Conservation (phyloP, 495 filamentous ascomycete species). For the Chaetomidium leptoderma region DNA sequence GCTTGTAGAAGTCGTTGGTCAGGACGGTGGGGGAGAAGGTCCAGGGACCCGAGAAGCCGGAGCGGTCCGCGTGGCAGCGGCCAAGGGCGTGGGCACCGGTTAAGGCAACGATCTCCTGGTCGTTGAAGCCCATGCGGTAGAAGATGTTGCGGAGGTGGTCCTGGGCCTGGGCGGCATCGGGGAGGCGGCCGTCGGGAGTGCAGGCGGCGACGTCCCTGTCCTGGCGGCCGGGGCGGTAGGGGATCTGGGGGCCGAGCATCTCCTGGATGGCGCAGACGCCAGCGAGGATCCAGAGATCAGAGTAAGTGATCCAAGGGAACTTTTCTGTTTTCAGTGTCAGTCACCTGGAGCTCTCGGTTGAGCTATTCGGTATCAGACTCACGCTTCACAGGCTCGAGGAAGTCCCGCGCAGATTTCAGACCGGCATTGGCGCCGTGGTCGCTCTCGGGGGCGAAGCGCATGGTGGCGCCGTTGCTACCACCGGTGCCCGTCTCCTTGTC, state of each 20-base stretch:
- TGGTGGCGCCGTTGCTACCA: constrained; percentile 94
- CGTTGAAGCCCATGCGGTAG: constrained; percentile 95
- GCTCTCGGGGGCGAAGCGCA: constrained; percentile 90
- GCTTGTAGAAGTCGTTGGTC: constrained; percentile 90
- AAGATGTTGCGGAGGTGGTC: constrained; percentile 90
- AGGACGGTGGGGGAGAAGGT: constrained; percentile 91
- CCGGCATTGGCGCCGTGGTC: constrained; percentile 95
- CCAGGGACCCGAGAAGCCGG: constrained; percentile 90
- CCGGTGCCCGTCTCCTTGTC: constrained; percentile 86
- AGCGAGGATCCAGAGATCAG: constrained; percentile 91
- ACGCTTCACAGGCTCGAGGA: constrained; percentile 86
- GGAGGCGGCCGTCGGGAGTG: constrained; percentile 93
- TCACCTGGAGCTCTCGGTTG: background rate
- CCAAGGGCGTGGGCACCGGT: constrained; percentile 88
- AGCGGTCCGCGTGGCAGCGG: constrained; percentile 84
- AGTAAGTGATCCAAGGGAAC: constrained; percentile 94
- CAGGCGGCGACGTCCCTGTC: constrained; percentile 82
- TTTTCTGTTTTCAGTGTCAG: constrained; percentile 53
- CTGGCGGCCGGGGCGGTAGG: constrained; percentile 82
- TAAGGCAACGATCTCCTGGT: constrained; percentile 92
- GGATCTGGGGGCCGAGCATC: constrained; percentile 83
- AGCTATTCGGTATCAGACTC: constrained; percentile 21
- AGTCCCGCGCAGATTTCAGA: constrained; percentile 80
- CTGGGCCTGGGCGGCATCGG: constrained; percentile 76
- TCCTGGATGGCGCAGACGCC: constrained; percentile 89